Evolutionary conservation across 495 filamentous ascomycete genomes (phyloP), one percentile per base, ranked within the genome.

Genomic region (Delitschia confertaspora): DNA sequence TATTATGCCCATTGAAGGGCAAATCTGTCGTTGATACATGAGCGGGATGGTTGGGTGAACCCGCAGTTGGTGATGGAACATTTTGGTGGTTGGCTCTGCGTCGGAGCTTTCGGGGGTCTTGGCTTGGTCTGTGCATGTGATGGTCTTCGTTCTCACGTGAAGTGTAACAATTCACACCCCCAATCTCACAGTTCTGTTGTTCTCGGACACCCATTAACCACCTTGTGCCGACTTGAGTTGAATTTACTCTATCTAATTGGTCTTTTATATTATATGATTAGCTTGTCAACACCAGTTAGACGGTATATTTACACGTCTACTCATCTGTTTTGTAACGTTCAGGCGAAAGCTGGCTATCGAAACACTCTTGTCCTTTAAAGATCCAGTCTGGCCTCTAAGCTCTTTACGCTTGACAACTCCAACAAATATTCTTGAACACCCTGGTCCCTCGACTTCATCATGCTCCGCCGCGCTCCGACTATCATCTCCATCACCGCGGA

Each of bases 401-500:
- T 29, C 26, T 29, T 29, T 29, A 29, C 26, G n/a, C 7, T 7
- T 29, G 26, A 35, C 16, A 35, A 8, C 7, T 14, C 7, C 47
- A 40, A 18, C 19, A 30, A 13, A 30, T 30, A 30, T 30, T 30
- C 26, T 30, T 30, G n/a, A n/a, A n/a, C n/a, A n/a, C n/a, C n/a
- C n/a, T n/a, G n/a, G n/a, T n/a, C n/a, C n/a, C n/a, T n/a, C n/a
- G n/a, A n/a, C n/a, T 30, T 13, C 13, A 30, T 13, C 13, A 54
- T 54, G 51, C 51, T 54, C 21, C 51, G 51, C 8, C 51, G 51
- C 34, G 26, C 16, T 5, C 51, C 51, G 8, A 54, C 51, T 18
- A 49, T 40, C 27, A 54, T 54, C 44, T 44, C 33, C 9, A 38
- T 54, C 26, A 49, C 45, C 4, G 24, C 51, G 10, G 39, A 18